These are phyloP conservation scores for Trichoderma semiorbis DNA, from an alignment of 2,329 filamentous ascomycete species.

Conservation along the genomic window DNA sequence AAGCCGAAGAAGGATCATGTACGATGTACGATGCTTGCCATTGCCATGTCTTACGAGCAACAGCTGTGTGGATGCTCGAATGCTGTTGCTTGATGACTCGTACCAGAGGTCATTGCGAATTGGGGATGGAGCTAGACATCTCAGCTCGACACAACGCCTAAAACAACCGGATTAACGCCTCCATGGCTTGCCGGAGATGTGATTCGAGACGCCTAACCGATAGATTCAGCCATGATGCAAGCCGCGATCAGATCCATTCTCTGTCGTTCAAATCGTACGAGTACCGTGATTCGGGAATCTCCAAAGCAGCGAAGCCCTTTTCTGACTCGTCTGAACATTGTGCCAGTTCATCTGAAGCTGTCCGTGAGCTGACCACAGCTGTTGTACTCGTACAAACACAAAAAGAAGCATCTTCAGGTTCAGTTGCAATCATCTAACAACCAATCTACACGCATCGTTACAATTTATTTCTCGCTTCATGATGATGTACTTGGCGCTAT, in stretches of 20 bases:
- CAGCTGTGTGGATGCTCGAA: neutral
- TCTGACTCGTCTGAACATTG: neutral
- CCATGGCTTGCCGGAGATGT: neutral
- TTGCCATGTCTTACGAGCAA: neutral
- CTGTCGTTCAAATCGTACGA: neutral
- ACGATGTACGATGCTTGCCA: neutral
- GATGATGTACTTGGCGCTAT: neutral
- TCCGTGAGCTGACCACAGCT: neutral
- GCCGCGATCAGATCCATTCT: neutral
- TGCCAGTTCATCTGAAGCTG: neutral
- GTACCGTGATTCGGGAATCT: neutral
- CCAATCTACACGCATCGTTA: neutral
- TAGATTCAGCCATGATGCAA: neutral
- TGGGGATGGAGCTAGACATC: neutral
- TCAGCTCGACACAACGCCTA: neutral
- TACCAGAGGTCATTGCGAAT: neutral
- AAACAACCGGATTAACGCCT: neutral
- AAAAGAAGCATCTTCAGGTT: neutral
- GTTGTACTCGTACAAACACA: neutral
- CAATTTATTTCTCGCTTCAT: neutral
- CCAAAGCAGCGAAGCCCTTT: neutral
- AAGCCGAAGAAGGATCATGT: neutral
- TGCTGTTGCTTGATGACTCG: neutral
- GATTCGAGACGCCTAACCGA: neutral
- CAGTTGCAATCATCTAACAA: neutral